Percentiles rank a stretch among this genome's conserved stretches.
These are phyloP conservation scores for Penicillium sp. DNA, from an alignment of 2,329 filamentous ascomycete species.

Conservation along the genomic window DNA sequence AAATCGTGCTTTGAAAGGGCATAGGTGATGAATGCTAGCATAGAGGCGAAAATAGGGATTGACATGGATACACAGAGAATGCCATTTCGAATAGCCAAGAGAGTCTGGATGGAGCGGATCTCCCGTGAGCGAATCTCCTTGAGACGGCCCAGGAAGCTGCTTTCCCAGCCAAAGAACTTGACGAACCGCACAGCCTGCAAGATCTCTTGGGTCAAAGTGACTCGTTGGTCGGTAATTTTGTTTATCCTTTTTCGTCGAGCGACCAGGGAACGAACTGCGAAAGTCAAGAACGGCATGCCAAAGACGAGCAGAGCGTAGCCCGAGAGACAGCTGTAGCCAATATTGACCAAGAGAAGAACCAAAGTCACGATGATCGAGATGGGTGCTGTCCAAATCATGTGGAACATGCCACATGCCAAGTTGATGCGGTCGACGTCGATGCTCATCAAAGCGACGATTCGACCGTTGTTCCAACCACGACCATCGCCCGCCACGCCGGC, in stretches of 20 bases:
- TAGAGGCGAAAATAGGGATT: constrained; percentile 87
- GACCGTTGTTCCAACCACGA: constrained; percentile 84
- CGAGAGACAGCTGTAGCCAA: constrained; percentile 83
- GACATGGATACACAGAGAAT: constrained; percentile 79
- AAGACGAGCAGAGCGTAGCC: constrained; percentile 79
- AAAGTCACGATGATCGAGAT: constrained; percentile 73
- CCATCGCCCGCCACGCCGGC: constrained; percentile 60
- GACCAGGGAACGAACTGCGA: constrained; percentile 72
- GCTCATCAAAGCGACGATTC: constrained; percentile 89
- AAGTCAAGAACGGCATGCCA: constrained; percentile 70
- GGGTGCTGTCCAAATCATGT: constrained; percentile 84
- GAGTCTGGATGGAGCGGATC: constrained; percentile 74
- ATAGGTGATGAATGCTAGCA: constrained; percentile 86
- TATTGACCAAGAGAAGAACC: constrained; percentile 73
- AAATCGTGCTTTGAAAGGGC: constrained; percentile 61
- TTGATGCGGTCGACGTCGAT: constrained; percentile 92
- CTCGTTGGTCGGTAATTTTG: constrained; percentile 86
- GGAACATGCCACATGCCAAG: constrained; percentile 80
- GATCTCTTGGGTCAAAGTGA: constrained; percentile 88
- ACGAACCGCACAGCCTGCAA: constrained; percentile 87
- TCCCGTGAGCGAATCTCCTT: constrained; percentile 68
- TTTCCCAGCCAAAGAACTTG: constrained; percentile 96
- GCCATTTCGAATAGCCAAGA: constrained; percentile 76
- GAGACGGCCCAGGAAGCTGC: constrained; percentile 72
- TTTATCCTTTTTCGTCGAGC: constrained; percentile 73